Base-by-base conservation (phyloP, 352 stramenopile genomes). In the Phytophthora capsici region DNA sequence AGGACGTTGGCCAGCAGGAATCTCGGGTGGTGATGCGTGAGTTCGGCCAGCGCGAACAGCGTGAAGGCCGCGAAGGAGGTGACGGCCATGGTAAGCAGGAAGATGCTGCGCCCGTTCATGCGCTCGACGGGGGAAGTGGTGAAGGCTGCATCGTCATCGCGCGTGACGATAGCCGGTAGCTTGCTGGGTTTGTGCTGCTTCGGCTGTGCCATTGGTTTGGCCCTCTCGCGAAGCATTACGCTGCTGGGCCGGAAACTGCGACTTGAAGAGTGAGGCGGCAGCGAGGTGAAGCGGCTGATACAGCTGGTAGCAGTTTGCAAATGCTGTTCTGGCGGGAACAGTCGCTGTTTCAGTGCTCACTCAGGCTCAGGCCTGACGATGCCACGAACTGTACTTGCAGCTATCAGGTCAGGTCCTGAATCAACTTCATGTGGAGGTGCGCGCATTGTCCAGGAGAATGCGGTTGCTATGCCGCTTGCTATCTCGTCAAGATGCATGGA, bases 21-120 rank as follows among this genome's bases (percentile, higher is more conserved):
- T 25, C 63, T 73, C 4, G 66, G 63, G 43, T 75, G 69, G 58
- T 87, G 69, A 43, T 76, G 74, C 36, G 60, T 79, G 44, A 87
- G 65, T 48, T 93, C 82, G 6, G 75, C 70, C 14, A 91, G 60
- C 14, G 77, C 76, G 37, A 85, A 86, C 12, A 91, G 66, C 43
- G 77, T 82, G 51, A 93, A 93, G 26, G 84, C 80, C 4, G 75
- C 78, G 44, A 93, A 91, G 14, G 76, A 77, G 19, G 80, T 66
- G 37, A 90, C 77, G 17, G 70, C 75, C 68, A 84, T 82, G 0
- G 69, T 46, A 19, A 90, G 70, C 44, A 93, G 64, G 47, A 93
- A 91, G 9, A 89, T 41, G 19, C 73, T 61, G n/a, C 82, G 77
- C 20, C 66, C 30, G 14, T 68, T 87, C 63, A 88, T 80, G 17